Conservation (phyloP, 2,329 filamentous ascomycete species). For the Colletotrichum tofieldiae region DNA sequence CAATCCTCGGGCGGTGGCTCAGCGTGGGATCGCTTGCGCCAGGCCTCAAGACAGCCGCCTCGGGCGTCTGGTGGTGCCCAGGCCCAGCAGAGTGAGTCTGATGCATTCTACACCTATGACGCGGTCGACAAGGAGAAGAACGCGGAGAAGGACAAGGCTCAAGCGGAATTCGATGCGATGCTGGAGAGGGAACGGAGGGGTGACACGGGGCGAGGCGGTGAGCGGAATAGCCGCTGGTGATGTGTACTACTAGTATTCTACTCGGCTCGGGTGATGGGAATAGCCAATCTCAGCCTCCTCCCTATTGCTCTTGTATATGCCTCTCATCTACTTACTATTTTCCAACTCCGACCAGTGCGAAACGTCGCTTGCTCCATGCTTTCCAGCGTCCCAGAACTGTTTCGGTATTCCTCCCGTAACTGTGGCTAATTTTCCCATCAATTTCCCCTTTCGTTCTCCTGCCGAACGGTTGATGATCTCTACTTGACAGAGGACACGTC, state of each 20-base stretch:
- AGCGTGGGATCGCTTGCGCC: conserved; percentile 63
- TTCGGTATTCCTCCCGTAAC: not conserved
- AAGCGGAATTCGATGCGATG: conserved; percentile 66
- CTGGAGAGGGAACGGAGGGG: conserved; percentile 60
- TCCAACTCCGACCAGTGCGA: not conserved
- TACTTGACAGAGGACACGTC: not conserved
- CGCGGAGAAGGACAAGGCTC: conserved; percentile 61
- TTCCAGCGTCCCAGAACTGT: too few species aligned
- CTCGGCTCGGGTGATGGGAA: not conserved
- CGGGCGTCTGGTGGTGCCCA: conserved; percentile 17
- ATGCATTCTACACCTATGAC: conserved; percentile 54
- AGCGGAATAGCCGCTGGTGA: conserved; percentile 32
- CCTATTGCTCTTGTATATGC: too few species aligned
- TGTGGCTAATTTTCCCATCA: not conserved
- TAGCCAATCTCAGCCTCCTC: not conserved
- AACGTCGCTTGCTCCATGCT: not conserved
- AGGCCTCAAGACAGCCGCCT: conserved; percentile 49
- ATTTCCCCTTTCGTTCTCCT: not conserved
- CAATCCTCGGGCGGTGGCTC: conserved; percentile 50
- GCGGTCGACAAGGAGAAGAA: conserved; percentile 55
- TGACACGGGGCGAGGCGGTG: conserved; percentile 4
- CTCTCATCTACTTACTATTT: not conserved
- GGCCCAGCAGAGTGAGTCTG: conserved; percentile 39
- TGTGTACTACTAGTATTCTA: not conserved
- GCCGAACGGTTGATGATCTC: not conserved